Conservation (phyloP, 495 filamentous ascomycete genomes). For the Hypoxylon lenormandii region DNA sequence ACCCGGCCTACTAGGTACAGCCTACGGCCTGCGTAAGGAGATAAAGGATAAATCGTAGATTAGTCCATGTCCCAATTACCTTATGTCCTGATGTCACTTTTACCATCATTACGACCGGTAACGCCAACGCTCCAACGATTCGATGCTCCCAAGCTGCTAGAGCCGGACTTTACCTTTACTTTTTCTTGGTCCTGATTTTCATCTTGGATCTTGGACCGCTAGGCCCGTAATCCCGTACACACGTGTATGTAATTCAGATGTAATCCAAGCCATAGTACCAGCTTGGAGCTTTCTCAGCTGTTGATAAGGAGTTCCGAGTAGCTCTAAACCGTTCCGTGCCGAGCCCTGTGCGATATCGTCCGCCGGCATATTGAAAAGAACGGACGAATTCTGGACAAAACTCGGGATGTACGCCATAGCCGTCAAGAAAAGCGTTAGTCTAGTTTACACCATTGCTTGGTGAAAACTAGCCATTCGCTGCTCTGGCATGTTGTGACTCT, state of each 20-base stretch:
- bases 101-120: constrained; percentile 27
- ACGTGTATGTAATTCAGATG: not conserved
- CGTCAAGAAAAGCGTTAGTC: constrained; percentile 35
- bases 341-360: constrained; percentile 40
- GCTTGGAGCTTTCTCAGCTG: not conserved
- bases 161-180: constrained; percentile 15
- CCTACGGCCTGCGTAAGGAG: not conserved
- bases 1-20: not conserved
- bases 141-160: no score
- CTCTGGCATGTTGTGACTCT: constrained; percentile 21
- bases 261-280: constrained; percentile 6
- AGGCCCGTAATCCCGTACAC: constrained; percentile 11
- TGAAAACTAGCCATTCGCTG: constrained; percentile 11
- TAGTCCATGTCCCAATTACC: constrained; percentile 12
- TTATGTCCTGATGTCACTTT: constrained; percentile 34
- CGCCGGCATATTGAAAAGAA: constrained; percentile 35
- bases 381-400: constrained; percentile 42
- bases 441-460: constrained; percentile 20
- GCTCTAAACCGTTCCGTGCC: constrained; percentile 23
- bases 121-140: constrained; percentile 14
- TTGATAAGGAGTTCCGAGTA: constrained; percentile 13
- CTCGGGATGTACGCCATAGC: constrained; percentile 44
- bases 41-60: constrained; percentile 19
- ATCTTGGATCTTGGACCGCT: no score
- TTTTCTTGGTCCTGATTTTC: not conserved